A percentile compares a stretch with the other conserved stretches of the same genome.
phyloP scores from a whole-genome alignment of 2,329 filamentous ascomycete genomes.

The Verticillium nonalfalfae region DNA sequence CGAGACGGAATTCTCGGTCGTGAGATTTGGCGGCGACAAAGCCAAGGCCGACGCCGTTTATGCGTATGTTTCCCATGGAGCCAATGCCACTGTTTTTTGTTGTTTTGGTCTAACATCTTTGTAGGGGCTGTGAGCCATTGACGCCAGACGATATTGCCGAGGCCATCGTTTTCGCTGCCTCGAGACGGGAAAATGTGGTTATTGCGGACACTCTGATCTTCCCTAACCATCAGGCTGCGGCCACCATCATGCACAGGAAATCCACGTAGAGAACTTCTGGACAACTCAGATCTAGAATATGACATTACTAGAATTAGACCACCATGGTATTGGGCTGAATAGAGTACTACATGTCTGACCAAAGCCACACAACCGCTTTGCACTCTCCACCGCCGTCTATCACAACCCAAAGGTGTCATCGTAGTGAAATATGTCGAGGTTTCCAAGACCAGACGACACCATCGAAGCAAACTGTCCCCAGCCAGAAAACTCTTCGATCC shows the following conservation, averaged over 20 bases:
- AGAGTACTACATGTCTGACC: too few species aligned
- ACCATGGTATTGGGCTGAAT: too few species aligned
- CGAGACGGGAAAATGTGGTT: slow-evolving; percentile 82
- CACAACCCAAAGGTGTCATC: slow-evolving; percentile 1
- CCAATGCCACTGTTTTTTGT: slow-evolving; percentile 19
- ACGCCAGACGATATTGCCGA: slow-evolving; percentile 90
- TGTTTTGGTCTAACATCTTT: slow-evolving; percentile 15
- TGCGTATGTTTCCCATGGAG: slow-evolving; percentile 44
- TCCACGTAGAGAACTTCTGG: neutral
- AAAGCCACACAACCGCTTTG: too few species aligned
- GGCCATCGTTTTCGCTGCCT: slow-evolving; percentile 78
- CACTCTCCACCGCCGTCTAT: neutral
- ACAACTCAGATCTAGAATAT: neutral
- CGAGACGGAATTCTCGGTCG: slow-evolving; percentile 90
- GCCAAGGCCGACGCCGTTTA: slow-evolving; percentile 86
- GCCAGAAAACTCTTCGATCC: slow-evolving; percentile 5
- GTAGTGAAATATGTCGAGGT: neutral
- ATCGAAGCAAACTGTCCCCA: slow-evolving; percentile 12
- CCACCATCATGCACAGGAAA: slow-evolving; percentile 3
- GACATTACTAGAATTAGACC: neutral
- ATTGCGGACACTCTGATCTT: slow-evolving; percentile 82
- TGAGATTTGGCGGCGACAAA: slow-evolving; percentile 85
- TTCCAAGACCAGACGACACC: slow-evolving; percentile 3
- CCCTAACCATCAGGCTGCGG: slow-evolving; percentile 76
- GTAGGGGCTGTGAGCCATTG: slow-evolving; percentile 69